Base-by-base conservation (phyloP, 2,329 filamentous ascomycete genomes). In the Xylaria digitata region DNA sequence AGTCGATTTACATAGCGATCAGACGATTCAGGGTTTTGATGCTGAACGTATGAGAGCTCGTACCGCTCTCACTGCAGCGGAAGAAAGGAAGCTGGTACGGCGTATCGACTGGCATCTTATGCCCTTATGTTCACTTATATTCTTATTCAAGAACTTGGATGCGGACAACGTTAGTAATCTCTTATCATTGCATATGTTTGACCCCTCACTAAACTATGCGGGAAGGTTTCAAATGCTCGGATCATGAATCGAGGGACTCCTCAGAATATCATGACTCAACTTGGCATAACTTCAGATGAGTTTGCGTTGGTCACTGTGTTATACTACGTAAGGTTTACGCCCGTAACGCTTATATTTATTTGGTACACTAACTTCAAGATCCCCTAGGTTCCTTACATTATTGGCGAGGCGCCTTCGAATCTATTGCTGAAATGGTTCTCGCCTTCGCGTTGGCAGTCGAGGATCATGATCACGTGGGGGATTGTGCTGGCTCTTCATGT, bases 81-180 rank as follows among this genome's bases (percentile, higher is more conserved):
- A 84, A 65, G 82, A 84, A 66, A 83, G 79, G 68, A 82, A 76
- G 63, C 70, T 84, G 11, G 73, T 84, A 50, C 76, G 80, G 15
- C 76, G 78, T 11, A 78, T 83, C 23, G 81, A 83, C 67, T 80
- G 76, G 79, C 79, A 78, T 46, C 72, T 83, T 1, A 81, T 83
- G 78, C 77, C 79, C 0, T 68, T 82, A 32, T 80, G 79, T 54
- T 80, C 79, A 0, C 61, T 81, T 6, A 77, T 82, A 9, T 82
- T 81, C 57, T 72, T 82, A 61, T 77, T 82, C 58, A 82, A 82
- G 62, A 80, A 79, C 15, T 67, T 82, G 2, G 80, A 82, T 54
- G 70, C 74, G 7, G 75, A 78, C 60, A 82, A 82, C 70, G 77
- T 75, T 21, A 60, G 74, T 63, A 34, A 17, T 19, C 26, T 5